These are phyloP conservation scores for Ustilago bromivora DNA, from an alignment of 1,284 basidiomycete genomes.

Conservation along the genomic window DNA sequence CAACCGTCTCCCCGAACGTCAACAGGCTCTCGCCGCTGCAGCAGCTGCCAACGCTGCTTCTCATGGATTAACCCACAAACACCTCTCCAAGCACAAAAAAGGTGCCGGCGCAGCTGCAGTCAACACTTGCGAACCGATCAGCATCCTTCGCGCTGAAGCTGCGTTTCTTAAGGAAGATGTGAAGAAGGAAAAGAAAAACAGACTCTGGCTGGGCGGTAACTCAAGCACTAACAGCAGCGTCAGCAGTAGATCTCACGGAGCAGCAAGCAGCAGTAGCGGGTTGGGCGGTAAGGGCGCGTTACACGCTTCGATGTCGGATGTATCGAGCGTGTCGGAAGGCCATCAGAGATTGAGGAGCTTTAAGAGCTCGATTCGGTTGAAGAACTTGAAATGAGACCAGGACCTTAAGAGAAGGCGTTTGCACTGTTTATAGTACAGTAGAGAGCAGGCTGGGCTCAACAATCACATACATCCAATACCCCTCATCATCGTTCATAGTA, in stretches of 20 bases:
- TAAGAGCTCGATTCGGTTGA: slow-evolving; percentile 38
- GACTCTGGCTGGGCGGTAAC: slow-evolving; percentile 10
- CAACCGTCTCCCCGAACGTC: slow-evolving; percentile 34
- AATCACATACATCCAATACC: neutral
- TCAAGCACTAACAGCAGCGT: slow-evolving; percentile 21
- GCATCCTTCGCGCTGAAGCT: slow-evolving; percentile 46
- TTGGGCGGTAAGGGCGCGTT: neutral
- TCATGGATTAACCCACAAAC: slow-evolving; percentile 26
- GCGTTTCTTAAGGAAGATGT: slow-evolving; percentile 37
- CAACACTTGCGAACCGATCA: slow-evolving; percentile 41
- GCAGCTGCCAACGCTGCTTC: slow-evolving; percentile 13
- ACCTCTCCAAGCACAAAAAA: slow-evolving; percentile 38
- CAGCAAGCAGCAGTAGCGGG: neutral
- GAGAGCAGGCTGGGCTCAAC: neutral
- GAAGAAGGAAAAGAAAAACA: slow-evolving; percentile 26
- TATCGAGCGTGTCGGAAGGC: slow-evolving; percentile 20
- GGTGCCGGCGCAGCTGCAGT: slow-evolving; percentile 1
- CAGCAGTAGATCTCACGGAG: slow-evolving; percentile 7
- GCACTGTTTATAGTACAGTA: neutral
- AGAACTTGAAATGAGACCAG: slow-evolving; percentile 20
- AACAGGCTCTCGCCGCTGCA: slow-evolving; percentile 20
- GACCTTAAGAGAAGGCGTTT: neutral
- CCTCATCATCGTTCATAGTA: neutral
- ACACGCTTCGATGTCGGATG: slow-evolving; percentile 26
- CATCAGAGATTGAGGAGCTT: slow-evolving; percentile 33